phyloP scores from a whole-genome alignment of 106 monocot species.

The Apostasia ramifera region DNA sequence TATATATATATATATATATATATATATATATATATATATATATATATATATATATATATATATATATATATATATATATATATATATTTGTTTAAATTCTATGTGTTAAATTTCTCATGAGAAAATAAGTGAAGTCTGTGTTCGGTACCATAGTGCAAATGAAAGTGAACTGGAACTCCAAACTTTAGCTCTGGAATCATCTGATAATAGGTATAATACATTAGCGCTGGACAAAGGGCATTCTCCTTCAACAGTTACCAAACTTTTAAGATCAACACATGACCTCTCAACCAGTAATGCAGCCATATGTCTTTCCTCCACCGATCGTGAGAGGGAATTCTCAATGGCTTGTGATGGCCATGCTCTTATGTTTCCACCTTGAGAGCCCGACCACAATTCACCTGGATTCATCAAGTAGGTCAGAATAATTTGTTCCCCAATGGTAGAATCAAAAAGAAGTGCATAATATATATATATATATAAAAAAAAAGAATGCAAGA shows the following conservation, averaged over 20 bases:
- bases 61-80: neutral
- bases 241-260: slow-evolving; percentile 14
- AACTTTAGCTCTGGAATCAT: slow-evolving; percentile 13
- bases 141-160: slow-evolving; percentile 11
- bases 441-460: no score
- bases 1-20: neutral
- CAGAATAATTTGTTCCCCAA: no score
- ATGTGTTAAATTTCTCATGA: neutral
- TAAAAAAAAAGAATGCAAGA: neutral
- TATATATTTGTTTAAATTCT: neutral
- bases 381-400: no score
- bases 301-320: neutral
- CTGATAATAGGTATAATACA: slow-evolving; percentile 11
- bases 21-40: neutral
- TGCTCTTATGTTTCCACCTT: no score
- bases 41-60: neutral
- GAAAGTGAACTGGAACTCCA: slow-evolving; percentile 16
- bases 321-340: no score
- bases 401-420: no score
- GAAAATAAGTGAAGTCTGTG: neutral
- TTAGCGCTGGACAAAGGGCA: slow-evolving; percentile 13
- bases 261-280: slow-evolving; percentile 10
- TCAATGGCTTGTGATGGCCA: no score
- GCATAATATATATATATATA: neutral
- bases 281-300: slow-evolving; percentile 17